Conservation (phyloP, 2,329 filamentous ascomycete species). For the Septoria linicola region DNA sequence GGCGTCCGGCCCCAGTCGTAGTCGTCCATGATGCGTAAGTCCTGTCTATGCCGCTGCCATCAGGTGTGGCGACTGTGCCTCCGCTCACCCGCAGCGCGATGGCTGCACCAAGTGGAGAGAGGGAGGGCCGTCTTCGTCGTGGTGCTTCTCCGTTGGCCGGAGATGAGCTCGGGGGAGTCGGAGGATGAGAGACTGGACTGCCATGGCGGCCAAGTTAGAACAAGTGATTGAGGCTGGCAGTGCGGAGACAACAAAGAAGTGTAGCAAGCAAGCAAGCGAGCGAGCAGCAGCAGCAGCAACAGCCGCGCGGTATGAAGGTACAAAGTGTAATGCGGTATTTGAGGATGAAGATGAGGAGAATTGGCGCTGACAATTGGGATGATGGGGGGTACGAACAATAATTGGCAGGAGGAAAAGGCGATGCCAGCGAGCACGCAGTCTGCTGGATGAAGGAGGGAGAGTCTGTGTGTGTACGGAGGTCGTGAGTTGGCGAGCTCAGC, state of each 20-base stretch:
- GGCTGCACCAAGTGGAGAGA: not conserved
- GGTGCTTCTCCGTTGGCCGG: not conserved
- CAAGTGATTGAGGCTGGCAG: slow-evolving; percentile 3
- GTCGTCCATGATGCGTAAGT: slow-evolving; percentile 27
- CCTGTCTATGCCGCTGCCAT: slow-evolving; percentile 23
- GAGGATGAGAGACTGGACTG: slow-evolving; percentile 9
- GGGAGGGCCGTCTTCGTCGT: not conserved
- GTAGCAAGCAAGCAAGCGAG: slow-evolving; percentile 7
- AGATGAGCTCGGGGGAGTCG: not conserved
- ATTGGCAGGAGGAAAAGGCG: slow-evolving; percentile 20
- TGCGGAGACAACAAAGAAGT: slow-evolving; percentile 8
- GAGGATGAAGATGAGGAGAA: slow-evolving; percentile 8
- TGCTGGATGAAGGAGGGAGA: slow-evolving; percentile 4
- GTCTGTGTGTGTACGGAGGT: no score
- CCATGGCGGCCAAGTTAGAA: slow-evolving; percentile 12
- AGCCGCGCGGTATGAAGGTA: no score
- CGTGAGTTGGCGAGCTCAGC: not conserved
- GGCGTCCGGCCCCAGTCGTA: slow-evolving; percentile 21
- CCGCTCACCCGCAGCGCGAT: not conserved
- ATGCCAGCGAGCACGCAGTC: not conserved
- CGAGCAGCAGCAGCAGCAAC: no score
- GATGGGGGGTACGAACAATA: slow-evolving; percentile 34
- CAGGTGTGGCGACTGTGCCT: slow-evolving; percentile 9
- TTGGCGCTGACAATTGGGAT: slow-evolving; percentile 16
- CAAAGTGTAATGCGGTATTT: not conserved